These are phyloP conservation scores for Didymella glomerata DNA, from an alignment of 2,329 filamentous ascomycete species.

Conservation along the genomic window DNA sequence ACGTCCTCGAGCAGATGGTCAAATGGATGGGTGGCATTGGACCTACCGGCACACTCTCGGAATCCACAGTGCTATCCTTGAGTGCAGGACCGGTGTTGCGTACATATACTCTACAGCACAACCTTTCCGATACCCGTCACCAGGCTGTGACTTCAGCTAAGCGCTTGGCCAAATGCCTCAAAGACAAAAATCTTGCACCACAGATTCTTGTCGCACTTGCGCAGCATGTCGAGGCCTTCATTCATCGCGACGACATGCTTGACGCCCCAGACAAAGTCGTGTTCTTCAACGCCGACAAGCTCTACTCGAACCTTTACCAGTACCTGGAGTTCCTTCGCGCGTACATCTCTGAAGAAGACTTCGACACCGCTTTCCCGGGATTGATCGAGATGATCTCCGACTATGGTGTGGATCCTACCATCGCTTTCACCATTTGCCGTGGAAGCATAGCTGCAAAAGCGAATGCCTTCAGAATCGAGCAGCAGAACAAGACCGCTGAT, in stretches of 20 bases:
- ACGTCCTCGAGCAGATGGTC: constrained; percentile 90
- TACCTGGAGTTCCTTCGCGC: constrained; percentile 89
- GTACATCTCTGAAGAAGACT: constrained; percentile 78
- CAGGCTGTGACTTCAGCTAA: constrained; percentile 77
- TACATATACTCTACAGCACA: constrained; percentile 77
- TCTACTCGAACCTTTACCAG: constrained; percentile 83
- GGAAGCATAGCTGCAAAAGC: constrained; percentile 67
- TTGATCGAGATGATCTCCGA: constrained; percentile 77
- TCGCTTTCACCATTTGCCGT: constrained; percentile 87
- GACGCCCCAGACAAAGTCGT: constrained; percentile 88
- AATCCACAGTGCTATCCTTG: constrained; percentile 86
- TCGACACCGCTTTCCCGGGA: constrained; percentile 79
- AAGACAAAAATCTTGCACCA: constrained; percentile 78
- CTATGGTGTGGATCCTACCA: constrained; percentile 78
- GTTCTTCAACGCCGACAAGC: constrained; percentile 87
- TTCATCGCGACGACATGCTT: constrained; percentile 76
- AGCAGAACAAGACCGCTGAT: constrained; percentile 43
- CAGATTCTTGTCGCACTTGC: constrained; percentile 89
- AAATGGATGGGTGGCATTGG: constrained; percentile 93
- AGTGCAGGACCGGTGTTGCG: constrained; percentile 83
- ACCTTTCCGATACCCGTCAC: constrained; percentile 82
- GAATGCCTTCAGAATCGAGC: constrained; percentile 42
- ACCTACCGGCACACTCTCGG: constrained; percentile 85
- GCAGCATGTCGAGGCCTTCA: constrained; percentile 86
- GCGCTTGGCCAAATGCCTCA: constrained; percentile 80